Conservation (phyloP, 208 protist species). For the Wallacemonas rigidus region DNA sequence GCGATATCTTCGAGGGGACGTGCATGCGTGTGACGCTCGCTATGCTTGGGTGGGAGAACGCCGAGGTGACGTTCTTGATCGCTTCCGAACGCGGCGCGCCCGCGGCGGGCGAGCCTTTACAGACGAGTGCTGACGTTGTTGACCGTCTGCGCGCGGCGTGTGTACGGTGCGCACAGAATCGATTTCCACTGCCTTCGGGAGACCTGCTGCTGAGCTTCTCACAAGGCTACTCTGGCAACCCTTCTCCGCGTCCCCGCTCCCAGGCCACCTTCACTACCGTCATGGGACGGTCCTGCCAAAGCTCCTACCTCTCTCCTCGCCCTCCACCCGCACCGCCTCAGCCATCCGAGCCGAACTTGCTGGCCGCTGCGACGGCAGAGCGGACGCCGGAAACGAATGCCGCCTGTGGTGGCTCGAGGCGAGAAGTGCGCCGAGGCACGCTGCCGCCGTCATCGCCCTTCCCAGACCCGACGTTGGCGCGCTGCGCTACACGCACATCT, state of each 20-base stretch:
- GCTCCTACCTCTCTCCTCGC: not conserved
- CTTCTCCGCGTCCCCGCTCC: not conserved
- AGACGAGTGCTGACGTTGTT: constrained; percentile 7
- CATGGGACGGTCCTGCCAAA: not conserved
- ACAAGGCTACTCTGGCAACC: not conserved
- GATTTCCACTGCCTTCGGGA: not conserved
- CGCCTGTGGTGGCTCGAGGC: not conserved
- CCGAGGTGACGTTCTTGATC: constrained; percentile 3
- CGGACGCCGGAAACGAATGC: not conserved
- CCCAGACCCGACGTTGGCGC: not conserved
- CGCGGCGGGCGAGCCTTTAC: not conserved
- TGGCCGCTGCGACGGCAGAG: not conserved
- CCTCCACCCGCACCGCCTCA: not conserved
- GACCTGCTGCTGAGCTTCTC: not conserved
- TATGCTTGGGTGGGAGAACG: constrained; percentile 21
- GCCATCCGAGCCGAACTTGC: not conserved
- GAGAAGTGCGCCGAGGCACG: not conserved
- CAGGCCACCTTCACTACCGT: not conserved
- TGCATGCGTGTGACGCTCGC: constrained; percentile 10
- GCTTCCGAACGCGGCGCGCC: not conserved
- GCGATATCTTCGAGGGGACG: not conserved
- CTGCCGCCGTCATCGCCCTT: not conserved
- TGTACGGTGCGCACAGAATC: not conserved
- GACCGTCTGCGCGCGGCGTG: constrained; percentile 7
- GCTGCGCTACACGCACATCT: too few species aligned